Conservation (phyloP, 2,329 filamentous ascomycete genomes). For the Diaporthe longicolla region DNA sequence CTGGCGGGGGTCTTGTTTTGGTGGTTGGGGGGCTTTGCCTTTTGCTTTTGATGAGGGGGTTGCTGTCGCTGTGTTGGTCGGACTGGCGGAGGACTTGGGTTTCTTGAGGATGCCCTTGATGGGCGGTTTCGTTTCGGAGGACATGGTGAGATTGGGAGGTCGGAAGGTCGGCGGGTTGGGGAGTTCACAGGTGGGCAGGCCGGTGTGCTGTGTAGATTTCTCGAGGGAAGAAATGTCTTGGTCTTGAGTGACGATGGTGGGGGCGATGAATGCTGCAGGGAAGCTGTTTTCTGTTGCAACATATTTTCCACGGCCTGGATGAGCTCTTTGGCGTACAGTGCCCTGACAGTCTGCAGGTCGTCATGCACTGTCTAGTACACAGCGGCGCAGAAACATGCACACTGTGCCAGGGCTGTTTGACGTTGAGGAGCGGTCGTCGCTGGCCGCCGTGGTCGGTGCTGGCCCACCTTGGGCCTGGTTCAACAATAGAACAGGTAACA, state of each 20-base stretch:
- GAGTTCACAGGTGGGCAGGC: too few relatives aligned
- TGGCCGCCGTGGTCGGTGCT: slow-evolving; percentile 16
- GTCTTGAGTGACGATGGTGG: slow-evolving; percentile 14
- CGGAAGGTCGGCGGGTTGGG: too few relatives aligned
- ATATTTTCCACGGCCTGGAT: slow-evolving; percentile 22
- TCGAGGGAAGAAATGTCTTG: background rate
- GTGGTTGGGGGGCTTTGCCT: slow-evolving; percentile 56
- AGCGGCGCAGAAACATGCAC: background rate
- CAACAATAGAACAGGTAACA: slow-evolving; percentile 33
- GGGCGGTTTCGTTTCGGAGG: slow-evolving; percentile 53
- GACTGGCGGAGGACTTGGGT: slow-evolving; percentile 56
- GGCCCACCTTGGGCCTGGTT: slow-evolving; percentile 10
- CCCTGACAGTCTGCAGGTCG: background rate
- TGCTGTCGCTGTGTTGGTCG: slow-evolving; percentile 48
- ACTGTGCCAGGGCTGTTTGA: slow-evolving; percentile 35
- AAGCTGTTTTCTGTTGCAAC: slow-evolving; percentile 14
- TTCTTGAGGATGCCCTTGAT: slow-evolving; percentile 75
- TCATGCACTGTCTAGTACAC: background rate
- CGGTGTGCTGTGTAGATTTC: background rate
- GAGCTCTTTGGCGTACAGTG: slow-evolving; percentile 30
- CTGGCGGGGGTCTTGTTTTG: slow-evolving; percentile 60
- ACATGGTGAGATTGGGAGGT: slow-evolving; percentile 54
- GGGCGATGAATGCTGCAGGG: background rate
- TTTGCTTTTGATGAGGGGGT: slow-evolving; percentile 43
- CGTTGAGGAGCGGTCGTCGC: slow-evolving; percentile 23